Percentiles rank a stretch among this genome's conserved stretches.
Conservation (phyloP, 176 grass and related monocot genomes). For the Lolium multiflorum region DNA sequence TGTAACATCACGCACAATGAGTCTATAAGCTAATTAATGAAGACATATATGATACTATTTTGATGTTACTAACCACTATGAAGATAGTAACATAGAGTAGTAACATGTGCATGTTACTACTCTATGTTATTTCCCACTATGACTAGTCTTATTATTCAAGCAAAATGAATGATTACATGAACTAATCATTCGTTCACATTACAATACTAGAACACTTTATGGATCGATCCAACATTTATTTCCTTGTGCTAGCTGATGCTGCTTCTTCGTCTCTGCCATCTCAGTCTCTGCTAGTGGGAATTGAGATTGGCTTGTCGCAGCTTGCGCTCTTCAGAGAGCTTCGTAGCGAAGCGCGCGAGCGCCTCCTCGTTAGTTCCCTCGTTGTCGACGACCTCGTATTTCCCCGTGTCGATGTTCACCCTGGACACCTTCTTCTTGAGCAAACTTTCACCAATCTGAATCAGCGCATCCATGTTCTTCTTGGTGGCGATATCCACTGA, state of each 20-base stretch:
- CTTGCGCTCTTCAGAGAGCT: conserved; percentile 59
- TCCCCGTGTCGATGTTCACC: conserved; percentile 64
- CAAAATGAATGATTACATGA: no score
- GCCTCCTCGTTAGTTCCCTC: conserved; percentile 60
- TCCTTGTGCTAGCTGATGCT: neutral
- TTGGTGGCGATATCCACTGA: conserved; percentile 70
- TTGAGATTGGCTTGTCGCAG: conserved; percentile 30
- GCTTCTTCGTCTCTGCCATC: neutral
- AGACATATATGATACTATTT: no score
- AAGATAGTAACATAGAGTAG: no score
- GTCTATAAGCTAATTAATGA: no score
- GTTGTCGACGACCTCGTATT: neutral
- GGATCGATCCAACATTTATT: no score
- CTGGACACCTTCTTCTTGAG: conserved; percentile 58
- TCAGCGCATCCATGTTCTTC: conserved; percentile 66
- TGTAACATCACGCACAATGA: no score
- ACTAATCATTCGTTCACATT: no score
- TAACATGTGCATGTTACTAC: no score
- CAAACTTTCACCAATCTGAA: conserved; percentile 47
- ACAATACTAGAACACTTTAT: no score
- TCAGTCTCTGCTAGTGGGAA: neutral
- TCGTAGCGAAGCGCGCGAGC: conserved; percentile 50
- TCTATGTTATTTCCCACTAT: no score
- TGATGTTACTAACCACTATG: no score
- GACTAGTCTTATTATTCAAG: no score